phyloP scores from a whole-genome alignment of 768 basidiomycete species.

The Steccherinum ochraceum region DNA sequence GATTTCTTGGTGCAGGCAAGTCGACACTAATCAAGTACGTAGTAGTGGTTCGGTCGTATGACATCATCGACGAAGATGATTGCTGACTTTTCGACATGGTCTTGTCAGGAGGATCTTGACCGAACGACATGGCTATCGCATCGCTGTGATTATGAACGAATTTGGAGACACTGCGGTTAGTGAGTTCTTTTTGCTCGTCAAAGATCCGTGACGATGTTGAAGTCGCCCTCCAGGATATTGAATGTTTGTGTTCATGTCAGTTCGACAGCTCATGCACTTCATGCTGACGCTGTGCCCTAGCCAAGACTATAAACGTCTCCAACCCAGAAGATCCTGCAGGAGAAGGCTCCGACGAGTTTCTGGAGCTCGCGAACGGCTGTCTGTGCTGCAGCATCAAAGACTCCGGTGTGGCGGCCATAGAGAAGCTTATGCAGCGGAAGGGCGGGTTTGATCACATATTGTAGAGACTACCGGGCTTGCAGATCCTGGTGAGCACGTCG shows the following conservation, averaged over 20 bases:
- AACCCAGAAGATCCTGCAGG: conserved; percentile 56
- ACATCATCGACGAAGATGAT: neutral
- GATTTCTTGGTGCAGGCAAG: conserved; percentile 93
- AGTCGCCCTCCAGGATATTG: conserved; percentile 65
- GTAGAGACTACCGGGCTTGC: conserved; percentile 94
- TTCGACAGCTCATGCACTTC: neutral
- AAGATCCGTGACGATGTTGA: neutral
- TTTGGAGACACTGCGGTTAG: conserved; percentile 92
- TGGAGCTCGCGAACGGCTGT: conserved; percentile 94
- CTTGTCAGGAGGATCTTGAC: conserved; percentile 87
- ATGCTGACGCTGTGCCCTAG: conserved; percentile 33
- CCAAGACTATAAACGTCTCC: conserved; percentile 80
- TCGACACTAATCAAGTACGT: conserved; percentile 81
- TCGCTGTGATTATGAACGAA: conserved; percentile 98
- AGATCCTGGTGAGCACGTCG: conserved; percentile 72
- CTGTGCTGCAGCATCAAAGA: conserved; percentile 99
- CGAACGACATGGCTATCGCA: conserved; percentile 89
- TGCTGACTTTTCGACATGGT: neutral
- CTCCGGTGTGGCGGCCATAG: conserved; percentile 86
- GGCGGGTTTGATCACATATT: conserved; percentile 94
- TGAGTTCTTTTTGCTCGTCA: conserved; percentile 8
- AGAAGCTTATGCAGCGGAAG: conserved; percentile 81
- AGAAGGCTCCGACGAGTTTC: conserved; percentile 72
- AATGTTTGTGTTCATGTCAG: conserved; percentile 52
- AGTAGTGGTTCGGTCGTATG: no score